phyloP scores from a whole-genome alignment of 2,329 filamentous ascomycete species.

The Stagonosporopsis chrysanthemi region DNA sequence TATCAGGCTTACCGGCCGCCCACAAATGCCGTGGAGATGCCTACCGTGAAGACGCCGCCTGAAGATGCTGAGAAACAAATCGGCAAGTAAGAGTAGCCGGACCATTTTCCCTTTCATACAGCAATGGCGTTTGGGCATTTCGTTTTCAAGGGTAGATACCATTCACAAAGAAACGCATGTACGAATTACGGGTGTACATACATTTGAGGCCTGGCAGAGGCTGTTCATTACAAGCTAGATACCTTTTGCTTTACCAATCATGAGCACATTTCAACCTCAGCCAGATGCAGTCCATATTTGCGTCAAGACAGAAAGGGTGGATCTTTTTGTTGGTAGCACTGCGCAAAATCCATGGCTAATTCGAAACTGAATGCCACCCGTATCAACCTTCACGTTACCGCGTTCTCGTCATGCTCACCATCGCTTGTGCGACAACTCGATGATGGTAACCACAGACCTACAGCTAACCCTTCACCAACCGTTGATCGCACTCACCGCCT shows the following conservation, averaged over 20 bases:
- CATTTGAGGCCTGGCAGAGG: background rate
- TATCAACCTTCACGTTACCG: no score
- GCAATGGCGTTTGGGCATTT: slow-evolving; percentile 8
- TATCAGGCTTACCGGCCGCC: slow-evolving; percentile 42
- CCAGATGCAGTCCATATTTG: background rate
- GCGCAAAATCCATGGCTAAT: no score
- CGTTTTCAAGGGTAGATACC: slow-evolving; percentile 10
- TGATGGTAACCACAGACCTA: no score
- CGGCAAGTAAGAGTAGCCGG: background rate
- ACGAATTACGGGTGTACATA: slow-evolving; percentile 5
- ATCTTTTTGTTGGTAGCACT: no score
- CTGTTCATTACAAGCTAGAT: slow-evolving; percentile 8
- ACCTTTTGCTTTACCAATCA: slow-evolving; percentile 1
- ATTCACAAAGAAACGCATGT: background rate
- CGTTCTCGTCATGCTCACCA: no score
- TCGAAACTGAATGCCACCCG: no score
- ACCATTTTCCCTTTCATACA: background rate
- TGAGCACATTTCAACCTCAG: background rate
- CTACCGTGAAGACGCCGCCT: slow-evolving; percentile 30
- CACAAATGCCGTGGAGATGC: slow-evolving; percentile 25
- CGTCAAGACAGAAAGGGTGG: no score
- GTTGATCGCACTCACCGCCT: no score
- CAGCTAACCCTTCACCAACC: no score
- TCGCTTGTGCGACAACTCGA: no score
- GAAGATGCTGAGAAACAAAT: slow-evolving; percentile 34